phyloP scores from a whole-genome alignment of 2,329 filamentous ascomycete species.

The Sphaerulina musiva region DNA sequence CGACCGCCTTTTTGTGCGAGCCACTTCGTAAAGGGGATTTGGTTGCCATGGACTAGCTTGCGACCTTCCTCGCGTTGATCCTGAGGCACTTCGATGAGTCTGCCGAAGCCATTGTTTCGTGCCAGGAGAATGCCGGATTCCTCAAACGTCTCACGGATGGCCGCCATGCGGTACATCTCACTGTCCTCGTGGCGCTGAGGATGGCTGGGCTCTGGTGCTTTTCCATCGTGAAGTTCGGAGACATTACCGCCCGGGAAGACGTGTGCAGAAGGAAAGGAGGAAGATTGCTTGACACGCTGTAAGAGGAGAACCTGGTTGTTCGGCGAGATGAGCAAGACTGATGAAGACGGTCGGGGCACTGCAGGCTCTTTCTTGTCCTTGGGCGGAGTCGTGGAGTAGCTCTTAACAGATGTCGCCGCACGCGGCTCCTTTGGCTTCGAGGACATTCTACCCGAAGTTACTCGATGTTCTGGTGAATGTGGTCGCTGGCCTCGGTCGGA shows the following conservation, averaged over 20 bases:
- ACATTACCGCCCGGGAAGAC: slow-evolving; percentile 93
- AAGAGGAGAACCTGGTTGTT: slow-evolving; percentile 82
- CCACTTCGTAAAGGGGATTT: slow-evolving; percentile 62
- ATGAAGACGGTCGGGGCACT: slow-evolving; percentile 58
- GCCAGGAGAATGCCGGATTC: slow-evolving; percentile 86
- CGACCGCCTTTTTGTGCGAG: slow-evolving; percentile 51
- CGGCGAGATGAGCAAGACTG: slow-evolving; percentile 78
- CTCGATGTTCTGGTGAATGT: slow-evolving; percentile 1
- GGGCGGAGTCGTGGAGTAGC: slow-evolving; percentile 8
- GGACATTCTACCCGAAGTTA: slow-evolving; percentile 1
- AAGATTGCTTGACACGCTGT: slow-evolving; percentile 74
- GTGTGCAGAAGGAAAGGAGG: slow-evolving; percentile 82
- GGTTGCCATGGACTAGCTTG: slow-evolving; percentile 59
- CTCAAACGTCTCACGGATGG: slow-evolving; percentile 88
- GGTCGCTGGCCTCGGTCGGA: slow-evolving; percentile 2
- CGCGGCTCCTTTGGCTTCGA: slow-evolving; percentile 8
- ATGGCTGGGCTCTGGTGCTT: slow-evolving; percentile 45
- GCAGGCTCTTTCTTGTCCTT: slow-evolving; percentile 37
- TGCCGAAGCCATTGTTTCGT: slow-evolving; percentile 43
- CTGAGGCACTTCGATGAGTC: slow-evolving; percentile 56
- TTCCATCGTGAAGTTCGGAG: slow-evolving; percentile 68
- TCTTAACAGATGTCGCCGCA: slow-evolving; percentile 12
- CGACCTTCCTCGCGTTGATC: slow-evolving; percentile 59
- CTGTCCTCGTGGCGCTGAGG: slow-evolving; percentile 62
- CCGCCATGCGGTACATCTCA: slow-evolving; percentile 68